Evolutionary conservation across 352 stramenopile genomes (phyloP), one percentile per base, ranked within the genome.

Genomic region (Phytophthora litchii): DNA sequence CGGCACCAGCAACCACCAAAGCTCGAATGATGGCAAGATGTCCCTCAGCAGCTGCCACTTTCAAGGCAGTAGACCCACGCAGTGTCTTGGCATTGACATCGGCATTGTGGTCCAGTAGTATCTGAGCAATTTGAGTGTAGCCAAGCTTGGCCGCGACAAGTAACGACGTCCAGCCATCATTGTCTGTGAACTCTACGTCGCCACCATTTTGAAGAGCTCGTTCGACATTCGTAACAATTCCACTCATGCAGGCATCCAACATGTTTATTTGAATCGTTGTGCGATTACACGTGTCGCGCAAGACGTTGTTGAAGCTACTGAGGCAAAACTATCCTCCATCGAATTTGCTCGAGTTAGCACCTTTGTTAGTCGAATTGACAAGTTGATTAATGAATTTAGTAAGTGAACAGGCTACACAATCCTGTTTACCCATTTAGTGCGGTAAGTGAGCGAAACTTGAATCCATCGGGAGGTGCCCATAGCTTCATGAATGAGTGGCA

Each of bases 31-130:
- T 21, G 5, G 10, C 16, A 0, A 56, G 2, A 35, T 67, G 42
- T 0, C 50, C 50, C 3, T 20, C 6, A 11, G 1, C 14, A 14
- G 58, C 42, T 0, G 58, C 58, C 11, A 46, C 19, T 43, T 54
- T 67, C 43, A 67, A 48, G 0, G 43, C 48, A n/a, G 58, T 51
- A 8, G 58, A 61, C 13, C 50, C 58, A 16, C 13, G 6, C 0
- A 20, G 44, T 8, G 51, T 62, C 29, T 29, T 62, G 13, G 23
- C 36, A 10, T 62, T 52, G 11, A 56, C 32, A 5, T 52, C 25
- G n/a, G 43, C 44, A 0, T 56, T 52, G 21, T 53, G 4, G 1
- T 32, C 3, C 16, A 62, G 14, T 42, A 67, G 16, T 19, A 57
- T 17, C 4, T 10, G 34, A 1, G 32, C 27, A 21, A 61, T 42